These are phyloP conservation scores for Acacia melanoxylon DNA, from an alignment of 306 rosid species.

Conservation along the genomic window DNA sequence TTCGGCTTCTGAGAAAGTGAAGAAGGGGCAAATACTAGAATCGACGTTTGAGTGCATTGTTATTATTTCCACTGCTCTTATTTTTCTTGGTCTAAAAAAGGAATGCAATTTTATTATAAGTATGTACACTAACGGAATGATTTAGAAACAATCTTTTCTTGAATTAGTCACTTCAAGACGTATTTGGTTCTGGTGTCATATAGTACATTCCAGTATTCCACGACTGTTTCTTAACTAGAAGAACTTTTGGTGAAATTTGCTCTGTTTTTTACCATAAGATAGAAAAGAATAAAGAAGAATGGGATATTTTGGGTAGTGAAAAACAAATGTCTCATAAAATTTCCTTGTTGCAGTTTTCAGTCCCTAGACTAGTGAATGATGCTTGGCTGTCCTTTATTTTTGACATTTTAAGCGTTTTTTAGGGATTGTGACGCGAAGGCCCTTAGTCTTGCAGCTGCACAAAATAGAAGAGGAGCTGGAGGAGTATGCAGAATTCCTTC, in stretches of 20 bases:
- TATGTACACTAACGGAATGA: neutral
- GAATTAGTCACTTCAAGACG: neutral
- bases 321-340: neutral
- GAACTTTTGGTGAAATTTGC: neutral
- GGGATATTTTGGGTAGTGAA: neutral
- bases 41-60: neutral
- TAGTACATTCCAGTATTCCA: neutral
- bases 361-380: neutral
- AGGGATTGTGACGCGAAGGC: conserved; percentile 97
- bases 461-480: conserved; percentile 45
- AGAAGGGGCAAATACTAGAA: neutral
- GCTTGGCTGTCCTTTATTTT: conserved; percentile 16
- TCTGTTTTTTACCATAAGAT: neutral
- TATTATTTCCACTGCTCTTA: neutral
- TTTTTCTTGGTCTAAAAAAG: neutral
- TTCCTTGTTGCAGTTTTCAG: neutral
- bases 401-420: conserved; percentile 32
- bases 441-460: conserved; percentile 84
- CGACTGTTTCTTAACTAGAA: neutral
- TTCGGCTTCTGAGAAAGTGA: conserved; percentile 30
- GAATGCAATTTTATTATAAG: neutral
- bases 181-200: neutral
- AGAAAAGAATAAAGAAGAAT: neutral
- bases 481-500: conserved; percentile 71
- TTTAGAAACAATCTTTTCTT: neutral